Evolutionary conservation across 2,329 filamentous ascomycete genomes (phyloP).

Genomic region (Alternaria arborescens): DNA sequence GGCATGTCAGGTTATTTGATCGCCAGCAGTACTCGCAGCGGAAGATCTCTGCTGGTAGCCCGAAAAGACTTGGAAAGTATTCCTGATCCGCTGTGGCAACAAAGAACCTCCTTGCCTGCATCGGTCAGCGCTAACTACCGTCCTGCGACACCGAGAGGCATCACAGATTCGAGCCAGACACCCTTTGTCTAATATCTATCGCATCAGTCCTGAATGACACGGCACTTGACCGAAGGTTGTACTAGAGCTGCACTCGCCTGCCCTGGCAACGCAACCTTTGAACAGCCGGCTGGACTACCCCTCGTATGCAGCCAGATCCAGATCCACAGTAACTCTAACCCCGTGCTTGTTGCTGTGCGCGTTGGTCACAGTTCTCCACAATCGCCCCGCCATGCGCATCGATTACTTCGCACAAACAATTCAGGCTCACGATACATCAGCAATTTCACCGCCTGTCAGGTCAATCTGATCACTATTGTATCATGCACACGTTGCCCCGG

Average conservation of each 20-base stretch:
- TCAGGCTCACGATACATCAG: not conserved
- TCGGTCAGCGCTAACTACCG: not conserved
- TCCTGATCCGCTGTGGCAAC: not conserved
- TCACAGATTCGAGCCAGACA: not conserved
- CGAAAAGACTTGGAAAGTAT: not conserved
- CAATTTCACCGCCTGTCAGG: not conserved
- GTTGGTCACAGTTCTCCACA: not conserved
- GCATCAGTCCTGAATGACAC: not conserved
- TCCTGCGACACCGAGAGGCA: not conserved
- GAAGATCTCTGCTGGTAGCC: not conserved
- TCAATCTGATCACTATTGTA: not conserved
- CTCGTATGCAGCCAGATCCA: not conserved
- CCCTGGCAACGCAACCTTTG: not conserved
- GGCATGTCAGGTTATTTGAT: not conserved
- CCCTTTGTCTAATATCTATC: not conserved
- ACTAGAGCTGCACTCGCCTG: not conserved
- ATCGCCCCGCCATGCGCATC: slow-evolving; percentile 1
- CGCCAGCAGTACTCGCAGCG: not conserved
- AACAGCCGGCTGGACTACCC: not conserved
- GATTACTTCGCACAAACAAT: not conserved
- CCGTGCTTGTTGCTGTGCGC: not conserved
- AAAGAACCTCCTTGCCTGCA: not conserved
- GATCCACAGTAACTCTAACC: not conserved
- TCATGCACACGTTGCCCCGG: not conserved
- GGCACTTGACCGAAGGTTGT: not conserved